phyloP scores from a whole-genome alignment of 2,329 filamentous ascomycete genomes.

The Aspergillus intermedius region DNA sequence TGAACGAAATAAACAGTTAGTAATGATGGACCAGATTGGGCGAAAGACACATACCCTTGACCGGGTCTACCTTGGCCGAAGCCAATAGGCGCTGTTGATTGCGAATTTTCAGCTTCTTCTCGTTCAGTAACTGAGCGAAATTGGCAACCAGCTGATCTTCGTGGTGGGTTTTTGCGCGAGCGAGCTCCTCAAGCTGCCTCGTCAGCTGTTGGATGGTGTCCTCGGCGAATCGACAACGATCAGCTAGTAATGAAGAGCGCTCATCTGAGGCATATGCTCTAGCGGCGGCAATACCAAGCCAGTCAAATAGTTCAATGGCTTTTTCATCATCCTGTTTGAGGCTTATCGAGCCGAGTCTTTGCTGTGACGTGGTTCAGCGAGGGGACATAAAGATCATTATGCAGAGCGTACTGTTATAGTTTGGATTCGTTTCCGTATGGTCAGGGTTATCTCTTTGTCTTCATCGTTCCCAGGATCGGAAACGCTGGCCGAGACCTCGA shows the following conservation, averaged over 20 bases:
- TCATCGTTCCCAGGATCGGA: slow-evolving; percentile 18
- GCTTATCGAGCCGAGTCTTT: slow-evolving; percentile 49
- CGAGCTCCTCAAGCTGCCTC: slow-evolving; percentile 52
- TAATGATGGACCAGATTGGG: neutral
- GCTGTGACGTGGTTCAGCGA: slow-evolving; percentile 24
- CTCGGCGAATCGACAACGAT: slow-evolving; percentile 40
- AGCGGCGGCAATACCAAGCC: slow-evolving; percentile 46
- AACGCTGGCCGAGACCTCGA: slow-evolving; percentile 29
- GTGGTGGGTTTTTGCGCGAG: slow-evolving; percentile 50
- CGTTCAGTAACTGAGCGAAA: slow-evolving; percentile 53
- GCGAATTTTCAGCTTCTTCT: slow-evolving; percentile 59
- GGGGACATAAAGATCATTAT: neutral
- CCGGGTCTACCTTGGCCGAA: slow-evolving; percentile 41
- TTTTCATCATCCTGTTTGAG: slow-evolving; percentile 49
- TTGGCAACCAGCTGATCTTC: slow-evolving; percentile 53
- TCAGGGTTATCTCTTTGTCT: slow-evolving; percentile 32
- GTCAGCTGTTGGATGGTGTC: slow-evolving; percentile 47
- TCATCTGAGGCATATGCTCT: slow-evolving; percentile 38
- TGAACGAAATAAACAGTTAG: slow-evolving; percentile 7
- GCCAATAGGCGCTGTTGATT: slow-evolving; percentile 54
- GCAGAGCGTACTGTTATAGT: slow-evolving; percentile 43
- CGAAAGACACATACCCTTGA: slow-evolving; percentile 23
- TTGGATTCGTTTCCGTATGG: slow-evolving; percentile 38
- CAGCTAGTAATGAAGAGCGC: slow-evolving; percentile 37
- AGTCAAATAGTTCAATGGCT: slow-evolving; percentile 52